Evolutionary conservation across 192 early-diverging fungal genomes (phyloP), one percentile per base, ranked within the genome.

Genomic region (Phycomyces blakesleeanus): DNA sequence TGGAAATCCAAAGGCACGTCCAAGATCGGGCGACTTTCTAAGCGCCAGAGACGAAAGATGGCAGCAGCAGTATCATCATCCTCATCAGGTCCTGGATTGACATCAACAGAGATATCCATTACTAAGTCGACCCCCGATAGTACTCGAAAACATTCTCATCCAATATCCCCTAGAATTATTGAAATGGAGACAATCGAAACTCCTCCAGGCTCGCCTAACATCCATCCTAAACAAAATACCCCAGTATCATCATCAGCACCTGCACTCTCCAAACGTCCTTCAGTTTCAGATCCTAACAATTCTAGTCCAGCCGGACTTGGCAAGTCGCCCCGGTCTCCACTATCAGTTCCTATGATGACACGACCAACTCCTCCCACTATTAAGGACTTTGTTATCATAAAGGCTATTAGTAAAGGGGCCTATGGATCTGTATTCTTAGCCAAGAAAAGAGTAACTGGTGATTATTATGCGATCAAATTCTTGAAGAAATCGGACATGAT

Each of bases 331-430:
- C 51, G 55, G 1, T 71, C 74, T 9, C 63, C 69, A 11, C 69
- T 74, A 0, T 57, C 78, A 0, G 69, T 49, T 5, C 25, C 73
- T 4, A 26, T 52, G 8, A 59, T 76, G 11, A 50, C 82, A 1
- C 67, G 76, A 39, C 83, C 85, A 7, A 83, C 81, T 4, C 68
- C 81, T 15, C 89, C 90, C 0, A 87, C 82, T 42, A 93, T 93
- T 68, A 92, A 93, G 67, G 92, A 94, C 71, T 94, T 85, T 71
- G 89, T 93, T 52, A 89, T 94, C 54, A 89, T 94, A 68, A 94
- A 94, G 69, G 89, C 92, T 0, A 94, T 94, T 42, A 90, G 87
- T 52, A 93, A 93, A 76, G 92, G 92, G 10, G 92, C 92, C 0
- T 94, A 91, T 80, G 92, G 92, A 21, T 88, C 89, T 0, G 92